These are phyloP conservation scores for Fomitopsis palustris DNA, from an alignment of 1,284 basidiomycete species.

Conservation along the genomic window DNA sequence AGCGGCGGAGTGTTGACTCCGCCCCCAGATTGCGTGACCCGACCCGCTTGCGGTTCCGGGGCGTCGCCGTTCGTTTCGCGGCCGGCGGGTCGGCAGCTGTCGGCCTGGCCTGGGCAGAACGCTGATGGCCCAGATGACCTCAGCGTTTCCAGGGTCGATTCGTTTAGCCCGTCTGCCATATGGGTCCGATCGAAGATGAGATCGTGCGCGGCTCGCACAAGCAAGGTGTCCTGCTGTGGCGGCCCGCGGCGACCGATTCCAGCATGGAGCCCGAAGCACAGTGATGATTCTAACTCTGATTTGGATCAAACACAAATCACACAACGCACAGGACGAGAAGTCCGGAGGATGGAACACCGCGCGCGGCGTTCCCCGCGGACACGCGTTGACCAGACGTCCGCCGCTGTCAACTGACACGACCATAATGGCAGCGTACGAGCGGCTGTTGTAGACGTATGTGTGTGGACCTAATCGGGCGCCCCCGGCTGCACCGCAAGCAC, in stretches of 20 bases:
- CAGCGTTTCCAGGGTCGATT: slow-evolving; percentile 9
- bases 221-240: slow-evolving; percentile 2
- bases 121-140: slow-evolving; percentile 8
- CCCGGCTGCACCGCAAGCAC: not conserved
- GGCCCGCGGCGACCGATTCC: slow-evolving; percentile 2
- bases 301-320: slow-evolving; percentile 1
- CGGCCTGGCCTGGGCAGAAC: slow-evolving; percentile 1
- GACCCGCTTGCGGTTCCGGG: not conserved
- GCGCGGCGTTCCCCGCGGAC: not conserved
- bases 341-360: not conserved
- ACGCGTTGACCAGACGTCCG: not conserved
- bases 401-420: not conserved
- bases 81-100: not conserved
- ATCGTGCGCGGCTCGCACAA: slow-evolving; percentile 1
- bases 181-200: slow-evolving; percentile 10
- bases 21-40: not conserved
- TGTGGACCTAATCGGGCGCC: not conserved
- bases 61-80: not conserved
- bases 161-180: slow-evolving; percentile 6
- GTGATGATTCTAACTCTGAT: slow-evolving; percentile 1
- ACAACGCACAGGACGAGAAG: not conserved
- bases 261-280: not conserved
- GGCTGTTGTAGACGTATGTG: not conserved
- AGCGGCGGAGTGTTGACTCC: not conserved
- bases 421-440: not conserved